Percentiles rank a stretch among this genome's conserved stretches.
phyloP scores from a whole-genome alignment of 2,329 filamentous ascomycete genomes.

The Beauveria sp. region DNA sequence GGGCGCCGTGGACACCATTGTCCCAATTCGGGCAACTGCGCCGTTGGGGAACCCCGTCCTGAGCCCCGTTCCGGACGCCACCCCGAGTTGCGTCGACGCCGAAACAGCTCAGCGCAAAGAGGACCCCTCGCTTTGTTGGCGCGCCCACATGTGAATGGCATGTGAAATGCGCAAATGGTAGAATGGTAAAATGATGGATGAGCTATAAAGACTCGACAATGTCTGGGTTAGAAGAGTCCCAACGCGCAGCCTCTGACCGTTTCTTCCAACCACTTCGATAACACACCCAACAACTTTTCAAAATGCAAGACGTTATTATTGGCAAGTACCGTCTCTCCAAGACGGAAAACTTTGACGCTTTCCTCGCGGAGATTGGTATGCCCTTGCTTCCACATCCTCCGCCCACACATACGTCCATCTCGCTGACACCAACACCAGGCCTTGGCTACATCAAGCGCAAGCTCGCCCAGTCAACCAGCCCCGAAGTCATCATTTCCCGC shows the following conservation, averaged over 20 bases:
- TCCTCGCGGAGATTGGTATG: constrained; percentile 9
- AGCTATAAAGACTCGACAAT: constrained; percentile 3
- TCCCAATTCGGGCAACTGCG: constrained; percentile 7
- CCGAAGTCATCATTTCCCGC: constrained; percentile 9
- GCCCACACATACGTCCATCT: no score
- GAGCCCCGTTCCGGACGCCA: constrained; percentile 2
- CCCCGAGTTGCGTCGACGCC: neutral
- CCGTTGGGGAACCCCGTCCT: neutral
- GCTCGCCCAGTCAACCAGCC: constrained; percentile 9
- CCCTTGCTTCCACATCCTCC: neutral
- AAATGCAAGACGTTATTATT: constrained; percentile 8
- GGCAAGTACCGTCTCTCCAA: constrained; percentile 11
- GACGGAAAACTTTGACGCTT: constrained; percentile 11
- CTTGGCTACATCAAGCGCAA: constrained; percentile 12
- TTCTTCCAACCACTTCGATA: neutral
- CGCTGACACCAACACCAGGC: neutral
- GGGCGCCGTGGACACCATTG: neutral
- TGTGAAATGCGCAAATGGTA: neutral
- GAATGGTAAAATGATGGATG: neutral
- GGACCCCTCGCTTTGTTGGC: neutral
- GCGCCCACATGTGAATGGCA: constrained; percentile 6
- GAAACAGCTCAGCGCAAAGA: neutral
- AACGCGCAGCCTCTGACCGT: no score
- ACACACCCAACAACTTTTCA: neutral
- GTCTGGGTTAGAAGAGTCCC: neutral